phyloP scores from a whole-genome alignment of 73 alveolate genomes.

The Paramecium biaurelia region DNA sequence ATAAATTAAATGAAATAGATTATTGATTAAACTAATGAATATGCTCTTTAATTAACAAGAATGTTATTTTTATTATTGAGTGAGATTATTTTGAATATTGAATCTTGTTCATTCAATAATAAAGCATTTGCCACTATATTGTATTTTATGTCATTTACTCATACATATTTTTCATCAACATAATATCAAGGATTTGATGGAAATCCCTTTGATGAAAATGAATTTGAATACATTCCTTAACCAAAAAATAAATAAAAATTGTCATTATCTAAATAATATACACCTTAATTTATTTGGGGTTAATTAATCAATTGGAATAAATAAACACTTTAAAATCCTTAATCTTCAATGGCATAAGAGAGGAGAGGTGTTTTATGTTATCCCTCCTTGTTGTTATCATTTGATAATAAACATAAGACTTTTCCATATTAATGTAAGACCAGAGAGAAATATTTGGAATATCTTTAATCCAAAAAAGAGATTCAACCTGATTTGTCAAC shows the following conservation, averaged over 20 bases:
- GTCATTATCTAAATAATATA: not conserved
- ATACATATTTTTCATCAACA: conserved; percentile 6
- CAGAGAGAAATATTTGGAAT: not conserved
- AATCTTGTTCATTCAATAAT: not conserved
- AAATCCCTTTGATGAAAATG: not conserved
- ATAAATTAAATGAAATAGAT: not conserved
- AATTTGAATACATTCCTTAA: conserved; percentile 15
- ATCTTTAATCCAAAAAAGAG: not conserved
- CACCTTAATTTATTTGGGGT: conserved; percentile 42
- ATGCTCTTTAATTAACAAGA: not conserved
- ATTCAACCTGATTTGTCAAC: conserved; percentile 33
- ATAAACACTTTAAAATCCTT: not conserved
- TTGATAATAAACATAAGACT: conserved; percentile 36
- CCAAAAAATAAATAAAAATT: conserved; percentile 22
- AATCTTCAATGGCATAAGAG: conserved; percentile 49
- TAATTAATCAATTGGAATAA: conserved; percentile 26
- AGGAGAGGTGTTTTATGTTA: conserved; percentile 7
- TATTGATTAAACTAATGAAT: not conserved
- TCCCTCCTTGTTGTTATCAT: conserved; percentile 39
- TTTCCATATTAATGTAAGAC: conserved; percentile 27
- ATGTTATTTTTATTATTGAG: not conserved
- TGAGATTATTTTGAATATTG: not conserved
- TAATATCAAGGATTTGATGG: not conserved
- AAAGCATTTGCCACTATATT: not conserved
- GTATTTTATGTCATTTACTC: conserved; percentile 44